Evolutionary conservation across 345 rosid species (phyloP).

Genomic region (Eucalyptus rudis): DNA sequence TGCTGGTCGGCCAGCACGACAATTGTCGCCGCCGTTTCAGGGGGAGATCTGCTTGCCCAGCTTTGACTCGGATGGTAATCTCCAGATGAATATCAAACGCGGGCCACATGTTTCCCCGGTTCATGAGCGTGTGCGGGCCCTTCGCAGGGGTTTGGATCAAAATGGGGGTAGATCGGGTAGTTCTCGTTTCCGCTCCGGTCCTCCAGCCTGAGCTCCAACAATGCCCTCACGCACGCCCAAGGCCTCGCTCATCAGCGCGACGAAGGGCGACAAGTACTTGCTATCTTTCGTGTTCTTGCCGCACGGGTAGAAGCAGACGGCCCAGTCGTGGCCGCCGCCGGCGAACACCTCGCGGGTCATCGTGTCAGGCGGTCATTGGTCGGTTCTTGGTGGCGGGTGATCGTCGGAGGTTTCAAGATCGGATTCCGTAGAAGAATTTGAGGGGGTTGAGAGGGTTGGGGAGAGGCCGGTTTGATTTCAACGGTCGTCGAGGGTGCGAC

Average conservation of each 20-base stretch:
- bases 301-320: conserved; percentile 84
- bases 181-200: conserved; percentile 95
- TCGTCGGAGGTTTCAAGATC: not conserved
- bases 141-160: conserved; percentile 74
- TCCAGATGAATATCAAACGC: not conserved
- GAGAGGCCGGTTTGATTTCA: no score
- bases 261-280: conserved; percentile 65
- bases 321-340: conserved; percentile 86
- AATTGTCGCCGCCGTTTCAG: conserved; percentile 60
- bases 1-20: conserved; percentile 82
- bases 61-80: conserved; percentile 44
- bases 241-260: conserved; percentile 82
- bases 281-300: conserved; percentile 81
- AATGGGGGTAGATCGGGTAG: conserved; percentile 83
- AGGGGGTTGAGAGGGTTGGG: no score
- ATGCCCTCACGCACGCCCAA: conserved; percentile 80
- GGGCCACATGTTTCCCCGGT: conserved; percentile 96
- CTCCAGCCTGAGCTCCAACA: conserved; percentile 65
- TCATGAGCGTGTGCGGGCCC: conserved; percentile 77
- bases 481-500: no score
- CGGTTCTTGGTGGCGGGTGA: not conserved
- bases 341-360: conserved; percentile 34
- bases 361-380: not conserved
- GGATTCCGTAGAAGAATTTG: not conserved
- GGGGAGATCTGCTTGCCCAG: conserved; percentile 55